Conservation (phyloP, 2,329 filamentous ascomycete genomes). For the Epichloe coenophiala region DNA sequence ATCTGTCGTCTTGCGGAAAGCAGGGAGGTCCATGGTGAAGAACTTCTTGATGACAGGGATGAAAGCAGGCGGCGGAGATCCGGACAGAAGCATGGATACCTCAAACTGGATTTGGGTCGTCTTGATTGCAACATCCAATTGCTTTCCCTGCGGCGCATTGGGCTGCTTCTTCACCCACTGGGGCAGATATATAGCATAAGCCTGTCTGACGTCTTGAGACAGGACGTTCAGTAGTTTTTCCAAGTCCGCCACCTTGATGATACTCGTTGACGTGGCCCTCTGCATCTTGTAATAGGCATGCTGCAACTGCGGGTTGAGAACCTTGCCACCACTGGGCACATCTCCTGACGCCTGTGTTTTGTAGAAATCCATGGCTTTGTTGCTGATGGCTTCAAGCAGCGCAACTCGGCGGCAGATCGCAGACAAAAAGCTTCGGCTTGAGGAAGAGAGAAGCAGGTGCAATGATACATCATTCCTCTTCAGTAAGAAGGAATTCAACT, state of each 20-base stretch:
- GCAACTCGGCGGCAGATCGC: constrained; percentile 52
- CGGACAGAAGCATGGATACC: constrained; percentile 36
- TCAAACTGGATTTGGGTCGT: constrained; percentile 35
- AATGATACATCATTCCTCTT: constrained; percentile 43
- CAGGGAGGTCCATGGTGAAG: constrained; percentile 44
- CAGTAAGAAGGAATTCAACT: constrained; percentile 38
- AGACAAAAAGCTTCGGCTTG: constrained; percentile 58
- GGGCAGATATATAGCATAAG: constrained; percentile 33
- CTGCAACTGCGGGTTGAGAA: constrained; percentile 39
- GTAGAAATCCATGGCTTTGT: constrained; percentile 36
- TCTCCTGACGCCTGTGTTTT: constrained; percentile 29
- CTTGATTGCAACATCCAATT: constrained; percentile 31
- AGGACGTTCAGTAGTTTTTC: constrained; percentile 44
- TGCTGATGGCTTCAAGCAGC: constrained; percentile 38
- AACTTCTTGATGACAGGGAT: constrained; percentile 49
- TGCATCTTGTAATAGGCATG: constrained; percentile 42
- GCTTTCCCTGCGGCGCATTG: constrained; percentile 28
- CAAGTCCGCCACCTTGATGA: constrained; percentile 47
- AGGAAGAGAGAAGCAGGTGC: constrained; percentile 57
- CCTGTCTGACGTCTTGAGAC: constrained; percentile 33
- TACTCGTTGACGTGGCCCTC: constrained; percentile 32
- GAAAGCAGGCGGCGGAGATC: constrained; percentile 32
- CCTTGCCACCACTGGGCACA: constrained; percentile 22
- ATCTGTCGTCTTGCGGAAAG: constrained; percentile 47
- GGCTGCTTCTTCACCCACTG: constrained; percentile 32